Evolutionary conservation across 495 filamentous ascomycete species (phyloP).

Genomic region (Xylaria castorea): DNA sequence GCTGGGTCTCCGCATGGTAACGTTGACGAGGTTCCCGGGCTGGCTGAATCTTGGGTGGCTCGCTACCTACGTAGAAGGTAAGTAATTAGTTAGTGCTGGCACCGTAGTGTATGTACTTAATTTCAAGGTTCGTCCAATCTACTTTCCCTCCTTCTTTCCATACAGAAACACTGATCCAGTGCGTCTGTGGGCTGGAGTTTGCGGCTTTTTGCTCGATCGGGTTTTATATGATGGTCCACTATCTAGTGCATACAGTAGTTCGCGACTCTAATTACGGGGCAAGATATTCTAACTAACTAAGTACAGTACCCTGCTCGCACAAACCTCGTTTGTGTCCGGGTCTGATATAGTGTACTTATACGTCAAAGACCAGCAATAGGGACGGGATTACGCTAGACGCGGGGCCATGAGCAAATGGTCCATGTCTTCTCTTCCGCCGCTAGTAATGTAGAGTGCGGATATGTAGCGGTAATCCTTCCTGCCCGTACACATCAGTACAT

Average conservation of each 20-base stretch:
- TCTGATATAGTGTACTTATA: background rate
- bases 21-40: slow-evolving; percentile 26
- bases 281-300: background rate
- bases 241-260: background rate
- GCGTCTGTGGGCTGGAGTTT: slow-evolving; percentile 3
- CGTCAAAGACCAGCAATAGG: background rate
- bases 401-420: background rate
- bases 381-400: slow-evolving; percentile 2
- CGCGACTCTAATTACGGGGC: background rate
- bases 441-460: slow-evolving; percentile 34
- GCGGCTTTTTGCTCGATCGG: slow-evolving; percentile 25
- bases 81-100: background rate
- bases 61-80: background rate
- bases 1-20: slow-evolving; percentile 27
- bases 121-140: background rate
- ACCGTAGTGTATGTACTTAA: background rate
- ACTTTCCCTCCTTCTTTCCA: background rate
- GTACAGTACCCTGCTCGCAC: background rate
- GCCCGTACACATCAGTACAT: slow-evolving; percentile 20
- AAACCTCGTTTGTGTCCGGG: background rate
- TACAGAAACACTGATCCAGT: background rate
- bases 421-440: slow-evolving; percentile 28
- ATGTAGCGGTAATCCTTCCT: slow-evolving; percentile 31
- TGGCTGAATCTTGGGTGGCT: slow-evolving; percentile 15
- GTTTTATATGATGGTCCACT: background rate